Base-by-base conservation (phyloP, 169 alveolate species). In the Plasmodium inui region DNA sequence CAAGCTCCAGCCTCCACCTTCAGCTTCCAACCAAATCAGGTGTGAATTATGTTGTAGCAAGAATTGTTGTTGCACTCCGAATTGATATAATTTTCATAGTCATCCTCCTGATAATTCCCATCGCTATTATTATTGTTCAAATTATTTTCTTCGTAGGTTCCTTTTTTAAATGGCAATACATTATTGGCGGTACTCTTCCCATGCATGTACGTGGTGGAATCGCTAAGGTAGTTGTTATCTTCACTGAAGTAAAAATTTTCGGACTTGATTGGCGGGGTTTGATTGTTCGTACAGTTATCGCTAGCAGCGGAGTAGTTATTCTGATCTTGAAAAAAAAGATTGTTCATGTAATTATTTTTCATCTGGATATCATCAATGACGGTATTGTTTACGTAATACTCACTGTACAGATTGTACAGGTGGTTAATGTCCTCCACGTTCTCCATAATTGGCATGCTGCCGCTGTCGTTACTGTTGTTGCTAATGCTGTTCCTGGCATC, bases 41-140 rank as follows among this genome's bases (percentile, higher is more conserved):
- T 86, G 28, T 86, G 93, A 30, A 86, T 78, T 14, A 86, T 86
- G 80, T 86, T 86, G 70, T 86, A 86, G 71, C 93, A 86, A 1
- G 81, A 74, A 86, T 86, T 86, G 79, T 50, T 86, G 71, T 86
- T 86, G 39, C 93, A 86, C 67, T 86, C 93, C 17, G 93, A 30
- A 32, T 86, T 50, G 41, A 86, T 86, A 74, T 74, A 86, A 57
- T 86, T 86, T 9, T 28, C 78, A 28, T 86, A 86, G 17, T 86
- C 37, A 67, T 26, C 50, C 44, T 86, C 93, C 57, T 86, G 93
- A 39, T 74, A 86, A 39, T 86, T 86, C 78, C 70, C 93, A 86
- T 86, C 85, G 67, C 93, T 67, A 22, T 82, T 82, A 50, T 73
- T 74, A 86, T 86, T 73, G 44, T 86, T 86, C 67, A 79, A 61